A percentile compares a stretch with the other conserved stretches of the same genome.
phyloP scores from a whole-genome alignment of 2,329 filamentous ascomycete genomes.

The Cercospora berteroae region DNA sequence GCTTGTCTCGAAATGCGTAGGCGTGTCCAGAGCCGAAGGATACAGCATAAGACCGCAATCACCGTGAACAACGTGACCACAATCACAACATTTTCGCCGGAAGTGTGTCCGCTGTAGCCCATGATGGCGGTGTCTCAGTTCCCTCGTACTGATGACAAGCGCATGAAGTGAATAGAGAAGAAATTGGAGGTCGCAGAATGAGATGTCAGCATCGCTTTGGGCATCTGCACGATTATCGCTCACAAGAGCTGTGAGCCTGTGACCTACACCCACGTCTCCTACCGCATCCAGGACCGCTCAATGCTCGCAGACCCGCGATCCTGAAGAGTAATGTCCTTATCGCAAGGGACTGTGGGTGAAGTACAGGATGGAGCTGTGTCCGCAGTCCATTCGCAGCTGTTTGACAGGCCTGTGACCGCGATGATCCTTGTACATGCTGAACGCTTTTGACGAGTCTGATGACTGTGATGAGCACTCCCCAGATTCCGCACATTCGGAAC shows the following conservation, averaged over 20 bases:
- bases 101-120: constrained; percentile 20
- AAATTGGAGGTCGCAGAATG: neutral
- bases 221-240: neutral
- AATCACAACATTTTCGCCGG: constrained; percentile 17
- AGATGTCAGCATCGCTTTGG: neutral
- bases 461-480: neutral
- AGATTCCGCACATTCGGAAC: neutral
- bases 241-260: neutral
- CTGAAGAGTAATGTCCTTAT: neutral
- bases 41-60: constrained; percentile 19
- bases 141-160: neutral
- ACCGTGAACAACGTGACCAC: constrained; percentile 23
- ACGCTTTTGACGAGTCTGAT: neutral
- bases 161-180: neutral
- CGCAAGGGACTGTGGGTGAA: neutral
- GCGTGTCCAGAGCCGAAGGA: constrained; percentile 23
- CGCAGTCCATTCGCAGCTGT: neutral
- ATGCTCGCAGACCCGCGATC: neutral
- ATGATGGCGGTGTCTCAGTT: neutral
- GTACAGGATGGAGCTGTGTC: neutral
- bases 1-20: constrained; percentile 14
- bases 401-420: neutral
- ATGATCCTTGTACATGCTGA: neutral
- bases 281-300: neutral
- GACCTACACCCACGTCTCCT: neutral